Evolutionary conservation across 2,329 filamentous ascomycete genomes (phyloP), one percentile per base, ranked within the genome.

Genomic region (Colletotrichum scovillei): DNA sequence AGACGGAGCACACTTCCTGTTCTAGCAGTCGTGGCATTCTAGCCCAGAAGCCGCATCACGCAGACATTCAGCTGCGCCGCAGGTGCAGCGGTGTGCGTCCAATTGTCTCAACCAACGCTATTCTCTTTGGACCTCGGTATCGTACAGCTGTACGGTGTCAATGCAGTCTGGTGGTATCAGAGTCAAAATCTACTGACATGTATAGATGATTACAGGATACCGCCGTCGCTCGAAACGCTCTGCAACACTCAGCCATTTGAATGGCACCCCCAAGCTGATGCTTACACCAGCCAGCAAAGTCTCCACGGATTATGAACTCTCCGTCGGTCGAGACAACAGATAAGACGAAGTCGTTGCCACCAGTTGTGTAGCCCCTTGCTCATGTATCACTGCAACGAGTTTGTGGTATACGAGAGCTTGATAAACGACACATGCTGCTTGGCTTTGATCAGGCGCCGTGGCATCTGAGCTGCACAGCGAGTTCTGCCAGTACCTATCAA

Each of bases 1-100:
- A n/a, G 2, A 49, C 69, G 69, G 69, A 35, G 65, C 14, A 64
- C n/a, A 38, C 59, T 62, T 55, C 66, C 64, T 67, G 7, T 69
- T 64, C 42, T 30, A 67, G 59, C 14, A 7, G 59, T 42, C 55
- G 49, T 56, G 66, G 24, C 5, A 56, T 26, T 8, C n/a, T 30
- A 59, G 22, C 32, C 24, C 26, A 24, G 60, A 14, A 22, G 12
- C 19, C 58, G 38, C 42, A 63, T 59, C 19, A 12, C 14, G 53
- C 58, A 59, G 42, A 46, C 16, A 24, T 42, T 12, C 57, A 60
- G 9, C 64, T 63, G 46, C 64, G 35, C 35, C 24, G 52, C 49
- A 26, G 63, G 52, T 49, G 32, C 16, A 19, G 52, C 63, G 28
- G 16, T 42, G 24, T 24, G 11, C 22, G 7, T 22, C n/a, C 12